Base-by-base conservation (phyloP, 2,329 filamentous ascomycete genomes). In the Amphichorda felina region DNA sequence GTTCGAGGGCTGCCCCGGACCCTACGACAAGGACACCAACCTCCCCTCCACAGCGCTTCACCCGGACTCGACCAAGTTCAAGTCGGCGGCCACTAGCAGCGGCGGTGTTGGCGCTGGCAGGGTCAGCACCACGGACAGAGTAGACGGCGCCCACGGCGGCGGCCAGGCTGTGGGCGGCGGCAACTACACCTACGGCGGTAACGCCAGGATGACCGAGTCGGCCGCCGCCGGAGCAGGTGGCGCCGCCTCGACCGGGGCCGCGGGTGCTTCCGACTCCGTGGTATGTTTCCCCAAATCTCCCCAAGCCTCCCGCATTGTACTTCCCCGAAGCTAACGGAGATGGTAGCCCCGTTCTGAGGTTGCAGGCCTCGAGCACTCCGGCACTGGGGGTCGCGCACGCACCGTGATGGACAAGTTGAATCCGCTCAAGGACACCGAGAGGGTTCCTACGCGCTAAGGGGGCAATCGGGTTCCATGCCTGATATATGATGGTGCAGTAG, bases 1-100 rank as follows among this genome's bases (percentile, higher is more conserved):
- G 26, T 80, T 77, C 40, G 66, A 70, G 29, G 78, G 79, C 9
- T 75, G 77, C 42, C 76, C 76, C 4, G 29, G 24, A 10, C 35
- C 35, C 18, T 33, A 37, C 22, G 33, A 36, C 27, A 36, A 36
- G 34, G 34, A 36, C 4, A 2, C 9, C 13, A n/a, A 35, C 10
- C 25, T 35, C 15, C 33, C 33, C 22, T 16, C 2, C 16, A 6
- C 33, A 11, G 33, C 33, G n/a, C 24, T 32, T 8, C 30, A 32
- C 30, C 30, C 30, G 6, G 8, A 5, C 14, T 17, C 30, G 9
- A 17, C 30, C 15, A 8, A 13, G 8, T 17, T 8, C 30, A 21
- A 16, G 15, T 30, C 29, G 9, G 14, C 30, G 8, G 30, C 15
- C 15, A n/a, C 10, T 15, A 32, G 8, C 30, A 32, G 15, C 30